Evolutionary conservation across 2,329 filamentous ascomycete genomes (phyloP).

Genomic region (Xylariaceae sp.): DNA sequence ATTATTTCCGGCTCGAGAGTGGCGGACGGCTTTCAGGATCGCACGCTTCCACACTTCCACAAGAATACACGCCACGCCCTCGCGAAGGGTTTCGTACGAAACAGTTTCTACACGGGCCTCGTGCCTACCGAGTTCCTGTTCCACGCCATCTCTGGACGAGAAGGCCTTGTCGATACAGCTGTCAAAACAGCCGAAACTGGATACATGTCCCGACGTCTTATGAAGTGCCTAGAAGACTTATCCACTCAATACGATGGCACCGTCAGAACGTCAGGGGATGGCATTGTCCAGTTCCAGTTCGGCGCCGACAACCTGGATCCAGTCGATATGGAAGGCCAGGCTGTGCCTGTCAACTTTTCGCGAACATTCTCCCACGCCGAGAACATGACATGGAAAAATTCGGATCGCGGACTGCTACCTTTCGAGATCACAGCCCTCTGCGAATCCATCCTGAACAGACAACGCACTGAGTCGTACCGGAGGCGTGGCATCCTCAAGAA

Average conservation of each 20-base stretch:
- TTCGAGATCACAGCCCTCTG: constrained; percentile 65
- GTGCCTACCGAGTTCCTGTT: constrained; percentile 92
- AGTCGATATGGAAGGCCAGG: constrained; percentile 93
- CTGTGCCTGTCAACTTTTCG: constrained; percentile 85
- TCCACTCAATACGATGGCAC: constrained; percentile 92
- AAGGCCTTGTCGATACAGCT: constrained; percentile 96
- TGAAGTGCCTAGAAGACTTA: constrained; percentile 95
- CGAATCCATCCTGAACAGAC: constrained; percentile 56
- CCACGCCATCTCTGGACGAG: constrained; percentile 96
- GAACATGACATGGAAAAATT: constrained; percentile 70
- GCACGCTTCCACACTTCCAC: constrained; percentile 88
- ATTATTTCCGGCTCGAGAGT: constrained; percentile 94
- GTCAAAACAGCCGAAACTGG: constrained; percentile 98
- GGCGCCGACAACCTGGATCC: constrained; percentile 94
- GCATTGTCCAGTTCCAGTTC: constrained; percentile 94
- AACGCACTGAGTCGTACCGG: constrained; percentile 54
- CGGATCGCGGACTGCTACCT: constrained; percentile 64
- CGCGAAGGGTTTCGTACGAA: constrained; percentile 92
- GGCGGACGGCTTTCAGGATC: constrained; percentile 90
- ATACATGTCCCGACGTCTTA: constrained; percentile 96
- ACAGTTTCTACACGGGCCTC: constrained; percentile 93
- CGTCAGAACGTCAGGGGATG: constrained; percentile 80
- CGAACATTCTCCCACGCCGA: constrained; percentile 81
- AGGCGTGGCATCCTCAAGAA: constrained; percentile 54
- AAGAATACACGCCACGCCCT: constrained; percentile 89